Base-by-base conservation (phyloP, 2,329 filamentous ascomycete species). In the Neonectria sp. region DNA sequence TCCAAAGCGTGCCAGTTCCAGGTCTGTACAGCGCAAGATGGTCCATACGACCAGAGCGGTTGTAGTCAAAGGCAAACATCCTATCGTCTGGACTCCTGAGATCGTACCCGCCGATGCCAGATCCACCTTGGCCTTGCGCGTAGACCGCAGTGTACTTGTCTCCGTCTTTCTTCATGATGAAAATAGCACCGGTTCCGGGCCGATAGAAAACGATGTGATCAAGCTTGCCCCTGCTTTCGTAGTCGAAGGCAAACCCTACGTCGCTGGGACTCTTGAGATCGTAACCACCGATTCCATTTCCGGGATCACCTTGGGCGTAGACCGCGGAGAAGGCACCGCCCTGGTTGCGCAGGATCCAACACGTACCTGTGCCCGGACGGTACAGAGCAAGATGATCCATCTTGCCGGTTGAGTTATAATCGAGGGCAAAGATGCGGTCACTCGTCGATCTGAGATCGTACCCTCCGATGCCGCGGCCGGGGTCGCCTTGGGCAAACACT, bases 201-300 rank as follows among this genome's bases (percentile, higher is more conserved):
- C 61, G 25, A 25, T 64, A 64, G 8, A 64, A 46, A 7, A 57
- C 61, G 46, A 64, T 45, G 53, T 64, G 61, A 27, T 64, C 61
- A 45, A 58, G 45, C 24, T 64, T 64, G 15, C 61, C 61, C 21
- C 46, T 53, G 46, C 61, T 64, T 43, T 59, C 35, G 21, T 57
- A 64, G 55, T 64, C 61, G 21, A 64, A 59, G 8, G 61, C 61
- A 55, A 64, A 64, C 40, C 46, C 61, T 17, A 33, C 46, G 15
- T 64, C 61, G 25, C 37, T 52, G 33, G 25, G 35, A 33, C 43
- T 25, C 35, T 37, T 53, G 43, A 64, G 55, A 21, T 64, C 61
- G 27, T 64, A 64, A 9, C 61, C 61, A 29, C 61, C 61, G 33
- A 64, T 25, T 3, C 61, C 61, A n/a, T 53, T 37, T 3, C 61